Base-by-base conservation (phyloP, 441 rosid species). In the Gossypium davidsonii region DNA sequence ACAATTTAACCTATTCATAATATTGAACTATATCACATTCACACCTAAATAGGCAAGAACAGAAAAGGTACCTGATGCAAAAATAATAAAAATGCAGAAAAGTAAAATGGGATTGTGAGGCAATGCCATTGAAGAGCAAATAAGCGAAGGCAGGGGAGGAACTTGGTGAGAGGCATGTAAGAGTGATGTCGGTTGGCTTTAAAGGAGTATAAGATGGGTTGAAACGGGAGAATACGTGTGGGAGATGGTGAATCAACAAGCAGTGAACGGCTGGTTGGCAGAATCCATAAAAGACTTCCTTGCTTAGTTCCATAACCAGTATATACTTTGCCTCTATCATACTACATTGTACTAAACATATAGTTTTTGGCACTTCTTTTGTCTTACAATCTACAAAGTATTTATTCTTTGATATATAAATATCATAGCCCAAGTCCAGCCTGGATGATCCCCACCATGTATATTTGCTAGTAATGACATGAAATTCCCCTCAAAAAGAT, bases 141-240 rank as follows among this genome's bases (percentile, higher is more conserved):
- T n/a, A 1, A 42, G 39, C 23, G 2, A 39, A 39, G 4, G 60
- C 28, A 2, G 18, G 55, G 17, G 11, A 6, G 25, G 46, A 1
- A 42, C 42, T 42, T 3, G 37, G 34, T 10, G 48, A 26, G 20
- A 18, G 68, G 17, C 26, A 37, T 21, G 44, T 18, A 18, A 44
- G 49, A 20, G 17, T 20, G 64, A 8, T 48, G 53, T 44, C 11
- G 20, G 28, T 46, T 23, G 37, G 8, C 20, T 72, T 74, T 75
- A 72, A 18, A 76, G 23, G 23, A 49, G 63, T 9, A 44, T 21
- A 18, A 18, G 21, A 14, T 44, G 61, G 51, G 42, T 7, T 53
- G 60, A 3, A 59, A 59, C 1, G n/a, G 62, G 73, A 78, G 87
- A 80, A 80, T 80, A 74, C 88, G 83, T 84, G 88, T 20, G 8